Evolutionary conservation across 768 basidiomycete species (phyloP).

Genomic region (Tricholoma flavovirens): DNA sequence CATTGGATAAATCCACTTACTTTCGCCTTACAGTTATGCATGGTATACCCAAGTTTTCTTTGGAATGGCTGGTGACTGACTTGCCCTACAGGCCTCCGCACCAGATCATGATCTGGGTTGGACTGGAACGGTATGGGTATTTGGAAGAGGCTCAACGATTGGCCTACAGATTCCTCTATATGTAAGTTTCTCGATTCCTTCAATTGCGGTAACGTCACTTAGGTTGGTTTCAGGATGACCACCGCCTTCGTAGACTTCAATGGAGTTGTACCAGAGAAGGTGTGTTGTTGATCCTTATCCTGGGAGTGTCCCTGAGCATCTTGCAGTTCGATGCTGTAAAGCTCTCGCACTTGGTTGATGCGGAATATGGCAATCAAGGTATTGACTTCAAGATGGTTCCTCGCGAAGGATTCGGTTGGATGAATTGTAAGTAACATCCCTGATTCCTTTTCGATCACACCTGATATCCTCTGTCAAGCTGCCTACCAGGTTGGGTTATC

Average conservation of each 20-base stretch:
- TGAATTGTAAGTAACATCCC: conserved; percentile 63
- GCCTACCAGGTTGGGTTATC: conserved; percentile 96
- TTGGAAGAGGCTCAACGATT: conserved; percentile 88
- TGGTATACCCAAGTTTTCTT: conserved; percentile 34
- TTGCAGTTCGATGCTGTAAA: conserved; percentile 89
- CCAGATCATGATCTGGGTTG: conserved; percentile 99
- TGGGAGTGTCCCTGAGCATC: not conserved
- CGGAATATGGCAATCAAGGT: conserved; percentile 95
- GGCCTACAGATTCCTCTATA: conserved; percentile 96
- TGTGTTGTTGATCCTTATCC: conserved; percentile 18
- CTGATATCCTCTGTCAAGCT: conserved; percentile 38
- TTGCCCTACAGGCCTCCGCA: conserved; percentile 71
- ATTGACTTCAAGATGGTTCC: conserved; percentile 98
- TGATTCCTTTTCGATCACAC: not conserved
- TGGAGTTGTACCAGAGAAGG: conserved; percentile 97
- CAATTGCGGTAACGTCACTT: not conserved
- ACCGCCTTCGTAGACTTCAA: conserved; percentile 95
- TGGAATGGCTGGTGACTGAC: conserved; percentile 7
- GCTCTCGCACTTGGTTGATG: conserved; percentile 92
- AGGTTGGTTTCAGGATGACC: conserved; percentile 62
- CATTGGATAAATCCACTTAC: conserved; percentile 12
- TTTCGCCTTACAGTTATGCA: conserved; percentile 46
- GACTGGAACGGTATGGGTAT: conserved; percentile 93
- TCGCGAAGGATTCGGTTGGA: conserved; percentile 98
- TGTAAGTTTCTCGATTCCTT: conserved; percentile 40